Percentiles rank a stretch among this genome's conserved stretches.
These are phyloP conservation scores for Berkeleyomyces basicola DNA, from an alignment of 2,329 filamentous ascomycete species.

Conservation along the genomic window DNA sequence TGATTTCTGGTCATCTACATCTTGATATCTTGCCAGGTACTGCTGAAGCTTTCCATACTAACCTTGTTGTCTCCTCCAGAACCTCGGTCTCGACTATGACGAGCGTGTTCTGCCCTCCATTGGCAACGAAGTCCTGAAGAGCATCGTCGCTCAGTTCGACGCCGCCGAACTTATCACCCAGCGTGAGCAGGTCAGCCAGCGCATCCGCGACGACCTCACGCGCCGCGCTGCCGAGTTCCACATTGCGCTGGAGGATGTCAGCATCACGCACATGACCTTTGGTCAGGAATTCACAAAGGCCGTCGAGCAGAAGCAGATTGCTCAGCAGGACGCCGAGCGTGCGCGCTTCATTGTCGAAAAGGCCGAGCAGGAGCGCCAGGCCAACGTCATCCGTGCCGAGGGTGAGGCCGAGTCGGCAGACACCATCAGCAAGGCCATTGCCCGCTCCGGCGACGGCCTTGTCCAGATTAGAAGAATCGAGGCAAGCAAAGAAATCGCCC, in stretches of 20 bases:
- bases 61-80: conserved; percentile 34
- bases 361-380: conserved; percentile 96
- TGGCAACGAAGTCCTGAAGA: conserved; percentile 97
- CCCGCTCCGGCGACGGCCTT: conserved; percentile 82
- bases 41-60: neutral
- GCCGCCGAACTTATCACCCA: conserved; percentile 97
- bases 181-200: conserved; percentile 87
- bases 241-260: conserved; percentile 95
- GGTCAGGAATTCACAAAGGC: conserved; percentile 97
- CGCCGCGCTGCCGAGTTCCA: conserved; percentile 94
- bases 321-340: conserved; percentile 94
- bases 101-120: conserved; percentile 96
- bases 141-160: conserved; percentile 97
- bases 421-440: conserved; percentile 83
- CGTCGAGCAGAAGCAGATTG: conserved; percentile 99
- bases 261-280: conserved; percentile 99
- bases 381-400: conserved; percentile 95
- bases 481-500: conserved; percentile 87
- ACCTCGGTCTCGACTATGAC: conserved; percentile 95
- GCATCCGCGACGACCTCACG: conserved; percentile 82
- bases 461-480: conserved; percentile 96
- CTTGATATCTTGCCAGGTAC: neutral
- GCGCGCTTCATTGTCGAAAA: conserved; percentile 97
- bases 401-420: conserved; percentile 95
- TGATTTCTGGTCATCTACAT: neutral